phyloP scores from a whole-genome alignment of 2,329 filamentous ascomycete genomes.

The Exophiala bonariae region DNA sequence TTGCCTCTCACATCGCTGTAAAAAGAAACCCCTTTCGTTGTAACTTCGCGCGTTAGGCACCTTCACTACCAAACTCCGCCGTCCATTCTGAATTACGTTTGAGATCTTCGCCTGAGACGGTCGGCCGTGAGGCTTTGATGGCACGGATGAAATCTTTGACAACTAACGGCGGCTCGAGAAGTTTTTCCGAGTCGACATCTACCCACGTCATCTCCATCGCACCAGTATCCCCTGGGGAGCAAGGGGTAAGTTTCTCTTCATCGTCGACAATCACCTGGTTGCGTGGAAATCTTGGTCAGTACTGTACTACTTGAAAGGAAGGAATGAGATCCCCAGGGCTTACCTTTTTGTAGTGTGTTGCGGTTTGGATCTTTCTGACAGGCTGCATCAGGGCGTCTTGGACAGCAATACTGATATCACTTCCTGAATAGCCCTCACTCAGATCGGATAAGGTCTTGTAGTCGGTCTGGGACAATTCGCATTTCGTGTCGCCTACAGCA shows the following conservation, averaged over 20 bases:
- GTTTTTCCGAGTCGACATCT: slow-evolving; percentile 76
- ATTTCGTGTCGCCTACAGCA: slow-evolving; percentile 88
- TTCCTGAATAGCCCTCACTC: slow-evolving; percentile 92
- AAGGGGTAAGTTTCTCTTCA: slow-evolving; percentile 68
- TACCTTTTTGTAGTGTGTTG: slow-evolving; percentile 96
- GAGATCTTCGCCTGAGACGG: slow-evolving; percentile 84
- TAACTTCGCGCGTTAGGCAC: too few species aligned
- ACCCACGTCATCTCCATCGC: slow-evolving; percentile 95
- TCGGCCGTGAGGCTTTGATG: slow-evolving; percentile 83
- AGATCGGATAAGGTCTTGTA: slow-evolving; percentile 76
- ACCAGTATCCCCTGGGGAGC: slow-evolving; percentile 83
- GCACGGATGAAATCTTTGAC: slow-evolving; percentile 94
- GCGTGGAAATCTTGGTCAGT: slow-evolving; percentile 9
- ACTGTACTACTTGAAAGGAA: too few species aligned
- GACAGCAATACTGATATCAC: slow-evolving; percentile 92
- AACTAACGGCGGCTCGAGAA: slow-evolving; percentile 81
- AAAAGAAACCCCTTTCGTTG: too few species aligned
- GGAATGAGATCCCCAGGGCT: background rate
- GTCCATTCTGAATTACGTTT: slow-evolving; percentile 89
- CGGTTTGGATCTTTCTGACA: slow-evolving; percentile 92
- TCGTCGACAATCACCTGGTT: slow-evolving; percentile 70
- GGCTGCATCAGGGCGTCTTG: slow-evolving; percentile 98
- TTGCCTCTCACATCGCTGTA: too few species aligned
- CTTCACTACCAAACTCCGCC: slow-evolving; percentile 91
- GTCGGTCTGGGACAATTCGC: slow-evolving; percentile 74